Percentiles rank a stretch among this genome's conserved stretches.
Evolutionary conservation across 2,329 filamentous ascomycete species (phyloP).

Genomic region (Aspergillus bombycis): DNA sequence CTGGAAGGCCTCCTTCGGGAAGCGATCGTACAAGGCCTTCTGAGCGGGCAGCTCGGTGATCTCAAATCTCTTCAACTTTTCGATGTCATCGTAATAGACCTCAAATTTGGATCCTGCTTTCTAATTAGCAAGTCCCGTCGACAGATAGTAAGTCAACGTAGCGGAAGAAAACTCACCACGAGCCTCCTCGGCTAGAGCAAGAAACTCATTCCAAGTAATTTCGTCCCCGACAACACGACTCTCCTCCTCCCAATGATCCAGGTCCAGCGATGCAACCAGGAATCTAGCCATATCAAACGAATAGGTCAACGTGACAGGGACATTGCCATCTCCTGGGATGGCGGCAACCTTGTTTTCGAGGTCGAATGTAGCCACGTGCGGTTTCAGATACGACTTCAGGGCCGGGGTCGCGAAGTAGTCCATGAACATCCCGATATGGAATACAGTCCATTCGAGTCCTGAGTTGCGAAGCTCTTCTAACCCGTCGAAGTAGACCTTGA

Average conservation of each 20-base stretch:
- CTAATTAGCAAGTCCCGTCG: neutral
- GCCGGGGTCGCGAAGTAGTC: slow-evolving; percentile 19
- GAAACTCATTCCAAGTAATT: slow-evolving; percentile 28
- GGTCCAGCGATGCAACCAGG: slow-evolving; percentile 18
- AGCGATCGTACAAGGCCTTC: slow-evolving; percentile 19
- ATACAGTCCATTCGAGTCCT: slow-evolving; percentile 23
- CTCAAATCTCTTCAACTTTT: slow-evolving; percentile 33
- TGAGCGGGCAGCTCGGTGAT: slow-evolving; percentile 36
- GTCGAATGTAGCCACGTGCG: slow-evolving; percentile 22
- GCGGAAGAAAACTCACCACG: slow-evolving; percentile 15
- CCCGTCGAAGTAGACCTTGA: slow-evolving; percentile 12
- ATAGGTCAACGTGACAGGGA: slow-evolving; percentile 24
- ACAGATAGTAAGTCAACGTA: neutral
- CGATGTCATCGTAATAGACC: slow-evolving; percentile 31
- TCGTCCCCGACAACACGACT: slow-evolving; percentile 27
- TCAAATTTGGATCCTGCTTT: slow-evolving; percentile 28
- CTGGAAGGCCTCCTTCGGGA: slow-evolving; percentile 29
- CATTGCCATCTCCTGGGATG: slow-evolving; percentile 26
- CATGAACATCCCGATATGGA: slow-evolving; percentile 17
- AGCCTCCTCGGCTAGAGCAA: slow-evolving; percentile 24
- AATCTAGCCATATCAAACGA: slow-evolving; percentile 30
- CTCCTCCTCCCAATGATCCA: slow-evolving; percentile 23
- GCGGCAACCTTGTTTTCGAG: slow-evolving; percentile 22
- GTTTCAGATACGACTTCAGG: slow-evolving; percentile 22
- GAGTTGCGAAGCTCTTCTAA: slow-evolving; percentile 1